A percentile compares a stretch with the other conserved stretches of the same genome.
These are phyloP conservation scores for Aspergillus ochraceoroseus DNA, from an alignment of 2,329 filamentous ascomycete species.

Conservation along the genomic window DNA sequence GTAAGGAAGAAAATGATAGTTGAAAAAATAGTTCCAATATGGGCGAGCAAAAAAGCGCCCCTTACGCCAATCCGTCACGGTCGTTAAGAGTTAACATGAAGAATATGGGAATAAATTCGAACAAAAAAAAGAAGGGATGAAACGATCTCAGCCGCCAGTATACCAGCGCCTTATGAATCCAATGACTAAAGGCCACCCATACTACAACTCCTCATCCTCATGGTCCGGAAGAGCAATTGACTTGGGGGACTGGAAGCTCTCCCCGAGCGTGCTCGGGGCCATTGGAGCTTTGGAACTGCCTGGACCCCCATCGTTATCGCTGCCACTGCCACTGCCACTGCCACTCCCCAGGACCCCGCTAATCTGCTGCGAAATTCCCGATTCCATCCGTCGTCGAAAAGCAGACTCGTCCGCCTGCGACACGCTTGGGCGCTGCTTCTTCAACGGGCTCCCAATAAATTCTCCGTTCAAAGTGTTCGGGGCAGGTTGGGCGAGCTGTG, in stretches of 20 bases:
- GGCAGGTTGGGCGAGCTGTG: slow-evolving; percentile 21
- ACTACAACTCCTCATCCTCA: slow-evolving; percentile 33
- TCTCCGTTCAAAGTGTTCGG: slow-evolving; percentile 30
- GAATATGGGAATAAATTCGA: slow-evolving; percentile 4
- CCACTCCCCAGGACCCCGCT: slow-evolving; percentile 33
- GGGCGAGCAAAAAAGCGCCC: slow-evolving; percentile 8
- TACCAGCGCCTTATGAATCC: slow-evolving; percentile 1
- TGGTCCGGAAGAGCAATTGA: slow-evolving; percentile 9
- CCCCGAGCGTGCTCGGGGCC: slow-evolving; percentile 19
- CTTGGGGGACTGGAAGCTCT: slow-evolving; percentile 18
- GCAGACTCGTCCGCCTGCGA: slow-evolving; percentile 42
- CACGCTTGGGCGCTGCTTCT: slow-evolving; percentile 46
- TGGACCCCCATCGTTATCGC: slow-evolving; percentile 8
- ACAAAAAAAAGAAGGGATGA: neutral
- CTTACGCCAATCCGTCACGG: slow-evolving; percentile 23
- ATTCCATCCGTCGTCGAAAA: slow-evolving; percentile 40
- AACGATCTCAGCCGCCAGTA: slow-evolving; percentile 2
- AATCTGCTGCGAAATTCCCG: slow-evolving; percentile 38
- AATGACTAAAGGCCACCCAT: neutral
- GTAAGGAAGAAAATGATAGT: slow-evolving; percentile 5
- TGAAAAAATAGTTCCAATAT: slow-evolving; percentile 5
- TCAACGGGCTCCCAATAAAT: slow-evolving; percentile 45
- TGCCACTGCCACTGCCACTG: slow-evolving; percentile 15
- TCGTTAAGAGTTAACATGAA: slow-evolving; percentile 14
- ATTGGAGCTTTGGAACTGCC: slow-evolving; percentile 10